Evolutionary conservation across 306 rosid genomes (phyloP), one percentile per base, ranked within the genome.

Genomic region (Vigna angularis): DNA sequence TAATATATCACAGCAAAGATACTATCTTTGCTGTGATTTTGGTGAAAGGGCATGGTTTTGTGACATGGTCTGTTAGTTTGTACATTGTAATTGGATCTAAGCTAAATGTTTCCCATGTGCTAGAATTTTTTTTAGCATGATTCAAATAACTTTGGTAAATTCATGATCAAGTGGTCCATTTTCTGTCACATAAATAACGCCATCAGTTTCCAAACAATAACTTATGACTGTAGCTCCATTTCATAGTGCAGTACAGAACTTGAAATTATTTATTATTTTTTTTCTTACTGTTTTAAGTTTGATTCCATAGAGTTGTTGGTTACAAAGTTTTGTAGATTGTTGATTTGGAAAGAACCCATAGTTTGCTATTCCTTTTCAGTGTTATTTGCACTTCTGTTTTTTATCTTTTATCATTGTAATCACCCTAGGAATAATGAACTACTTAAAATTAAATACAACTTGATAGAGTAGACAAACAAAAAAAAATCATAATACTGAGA

Each of bases 91-190:
- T 52, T 72, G 58, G 55, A 17, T 70, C 32, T 3, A 10, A 51
- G 62, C 75, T 45, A 57, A 50, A 57, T 59, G 66, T 55, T 73
- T 72, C 12, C 26, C 32, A 47, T 22, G 11, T 12, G 76, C 67
- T 18, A 49, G 34, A 28, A 10, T 3, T 28, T 48, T 30, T 67
- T 74, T 47, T 13, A 47, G 44, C 40, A 26, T 66, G 57, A 58
- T 58, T 73, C 61, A 57, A 66, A 66, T 48, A 70, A 73, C 50
- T 55, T 6, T 16, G 45, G 71, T 78, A 38, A 32, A 77, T 64
- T 36, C n/a, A 45, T 70, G 52, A 76, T 47, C 34, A 50, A 59
- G 51, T 59, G 52, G 50, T 66, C 32, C 32, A 32, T 51, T 51
- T 75, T 24, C 42, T 61, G 51, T 62, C 53, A 32, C 63, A 7